Evolutionary conservation across 1,284 basidiomycete species (phyloP), one percentile per base, ranked within the genome.

Genomic region (Melampsora americana): DNA sequence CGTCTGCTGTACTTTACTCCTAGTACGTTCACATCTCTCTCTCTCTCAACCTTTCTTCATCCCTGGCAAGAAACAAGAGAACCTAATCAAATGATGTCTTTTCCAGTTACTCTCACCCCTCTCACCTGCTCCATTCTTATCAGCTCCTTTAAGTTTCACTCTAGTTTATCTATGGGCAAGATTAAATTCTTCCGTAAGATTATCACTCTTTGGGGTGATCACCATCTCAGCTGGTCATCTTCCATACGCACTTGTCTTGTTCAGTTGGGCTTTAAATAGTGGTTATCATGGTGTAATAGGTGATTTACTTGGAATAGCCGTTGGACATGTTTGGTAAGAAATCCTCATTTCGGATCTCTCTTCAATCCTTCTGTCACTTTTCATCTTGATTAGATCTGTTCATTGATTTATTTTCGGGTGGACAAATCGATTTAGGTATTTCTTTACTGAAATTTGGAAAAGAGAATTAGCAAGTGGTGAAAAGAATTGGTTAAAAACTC

Each of bases 161-260:
- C 90, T 96, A 2, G 95, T 97, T 66, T 99, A 99, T 83, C 86
- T 99, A 77, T 99, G 96, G 95, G 93, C 93, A 9, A 86, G 96
- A 66, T 86, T 94, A 18, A 96, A 98, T 82, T 92, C 95, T 1
- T 89, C 91, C 39, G 92, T 94, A 5, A 92, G 93, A n/a, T 92
- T 99, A 78, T 94, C 92, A 5, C 87, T 99, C 32, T 96, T 99
- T 80, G 95, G 96, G 2, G 85, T 98, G 39, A 86, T 99, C 79
- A 95, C 92, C 4, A 93, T 99, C 81, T 92, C 92, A 0, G 95
- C 95, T 0, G 93, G 95, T 0, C 98, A 99, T 84, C 88, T 99
- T 5, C 95, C 96, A 0, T 85, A 95, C 70, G 91, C 92, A 0
- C 88, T 98, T 50, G 91, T 95, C 30, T 90, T 86, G 0, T 92